Evolutionary conservation across 2,329 filamentous ascomycete species (phyloP).

Genomic region (Stachybotrys echinatus): DNA sequence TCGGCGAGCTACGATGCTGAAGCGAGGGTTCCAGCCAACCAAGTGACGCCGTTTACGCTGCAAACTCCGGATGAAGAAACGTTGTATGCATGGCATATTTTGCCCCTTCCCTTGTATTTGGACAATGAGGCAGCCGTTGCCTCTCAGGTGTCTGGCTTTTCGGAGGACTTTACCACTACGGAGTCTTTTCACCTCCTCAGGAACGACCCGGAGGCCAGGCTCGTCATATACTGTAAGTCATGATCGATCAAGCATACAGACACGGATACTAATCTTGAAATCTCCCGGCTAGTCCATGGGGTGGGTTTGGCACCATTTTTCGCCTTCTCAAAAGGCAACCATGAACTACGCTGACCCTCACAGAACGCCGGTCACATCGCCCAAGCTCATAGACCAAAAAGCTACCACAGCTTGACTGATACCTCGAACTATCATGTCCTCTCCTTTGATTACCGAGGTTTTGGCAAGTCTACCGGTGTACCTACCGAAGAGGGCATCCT

Average conservation of each 20-base stretch:
- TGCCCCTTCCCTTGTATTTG: conserved; percentile 72
- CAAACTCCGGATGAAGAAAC: conserved; percentile 68
- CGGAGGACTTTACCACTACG: conserved; percentile 48
- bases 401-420: conserved; percentile 71
- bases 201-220: conserved; percentile 55
- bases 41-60: conserved; percentile 82
- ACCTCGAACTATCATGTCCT: conserved; percentile 74
- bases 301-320: conserved; percentile 33
- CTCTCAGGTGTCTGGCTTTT: conserved; percentile 42
- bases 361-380: conserved; percentile 84
- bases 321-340: not conserved
- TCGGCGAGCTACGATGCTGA: not conserved
- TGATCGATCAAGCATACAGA: too few species aligned
- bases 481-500: conserved; percentile 80
- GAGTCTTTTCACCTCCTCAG: conserved; percentile 57
- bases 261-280: conserved; percentile 4
- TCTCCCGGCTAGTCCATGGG: conserved; percentile 53
- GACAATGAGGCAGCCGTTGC: conserved; percentile 62
- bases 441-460: conserved; percentile 89
- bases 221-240: conserved; percentile 60
- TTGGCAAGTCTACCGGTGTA: conserved; percentile 71
- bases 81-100: conserved; percentile 85
- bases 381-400: conserved; percentile 68
- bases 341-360: conserved; percentile 12
- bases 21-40: conserved; percentile 55